Evolutionary conservation across 2,329 filamentous ascomycete genomes (phyloP), one percentile per base, ranked within the genome.

Genomic region (Intubia oerlemansii): DNA sequence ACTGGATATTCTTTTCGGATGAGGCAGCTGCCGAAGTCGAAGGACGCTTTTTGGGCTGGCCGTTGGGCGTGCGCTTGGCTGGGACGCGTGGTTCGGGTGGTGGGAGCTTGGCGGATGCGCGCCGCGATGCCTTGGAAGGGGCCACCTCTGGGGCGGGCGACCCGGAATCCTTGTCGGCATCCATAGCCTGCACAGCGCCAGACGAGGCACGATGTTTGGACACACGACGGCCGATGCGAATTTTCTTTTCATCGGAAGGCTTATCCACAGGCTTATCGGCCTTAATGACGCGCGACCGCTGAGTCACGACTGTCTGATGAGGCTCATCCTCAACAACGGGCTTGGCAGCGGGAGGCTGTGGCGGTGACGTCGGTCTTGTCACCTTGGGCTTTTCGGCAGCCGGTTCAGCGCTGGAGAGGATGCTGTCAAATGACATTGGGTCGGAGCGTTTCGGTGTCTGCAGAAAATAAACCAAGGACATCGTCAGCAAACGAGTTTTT

Each of bases 341-440:
- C n/a, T n/a, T n/a, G n/a, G n/a, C n/a, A n/a, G n/a, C n/a, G n/a
- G n/a, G n/a, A n/a, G n/a, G n/a, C n/a, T n/a, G n/a, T n/a, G n/a
- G n/a, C n/a, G n/a, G n/a, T n/a, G n/a, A n/a, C 24, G 10, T 39
- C 37, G 18, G 33, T 34, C 7, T 39, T 35, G 15, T 56, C 10
- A 52, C 46, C 38, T 54, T 61, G 7, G 62, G 58, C 35, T 59
- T 59, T 3, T 59, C 55, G 22, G 66, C 59, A 30, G 76, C n/a
- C 2, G 36, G 70, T 32, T 81, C 73, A 31, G 77, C 63, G 39
- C 68, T 82, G 4, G 81, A 85, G 24, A 95, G 71, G 34, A 95
- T 90, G 46, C 84, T 93, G 39, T 81, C 88, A 44, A 95, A 88
- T 5, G 84, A 88, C 84, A 93, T 93, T 30, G 84, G 77, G 46